Evolutionary conservation across 345 rosid genomes (phyloP).

Genomic region (Acer negundo): DNA sequence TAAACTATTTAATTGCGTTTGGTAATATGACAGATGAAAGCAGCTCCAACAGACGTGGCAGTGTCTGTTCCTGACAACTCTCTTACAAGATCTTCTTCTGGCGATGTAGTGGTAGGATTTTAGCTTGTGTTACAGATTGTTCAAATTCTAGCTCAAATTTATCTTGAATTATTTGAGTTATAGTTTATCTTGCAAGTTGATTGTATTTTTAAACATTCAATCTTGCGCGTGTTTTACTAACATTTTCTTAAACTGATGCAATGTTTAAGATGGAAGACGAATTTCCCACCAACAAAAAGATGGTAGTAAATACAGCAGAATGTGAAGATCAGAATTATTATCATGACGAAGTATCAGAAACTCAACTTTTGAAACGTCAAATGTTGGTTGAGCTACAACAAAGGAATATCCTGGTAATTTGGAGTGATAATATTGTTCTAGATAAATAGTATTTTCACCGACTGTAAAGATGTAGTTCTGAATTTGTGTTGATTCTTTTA

Average conservation of each 20-base stretch:
- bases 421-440: neutral
- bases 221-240: neutral
- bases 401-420: slow-evolving; percentile 56
- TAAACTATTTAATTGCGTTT: slow-evolving; percentile 8
- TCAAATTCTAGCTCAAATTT: neutral
- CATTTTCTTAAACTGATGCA: slow-evolving; percentile 2
- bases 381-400: slow-evolving; percentile 47
- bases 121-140: neutral
- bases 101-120: slow-evolving; percentile 36
- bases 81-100: slow-evolving; percentile 30
- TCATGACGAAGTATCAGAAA: slow-evolving; percentile 29
- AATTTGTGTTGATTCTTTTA: slow-evolving; percentile 28
- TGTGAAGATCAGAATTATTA: slow-evolving; percentile 4
- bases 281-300: slow-evolving; percentile 14
- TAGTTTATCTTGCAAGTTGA: slow-evolving; percentile 1
- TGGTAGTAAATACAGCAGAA: slow-evolving; percentile 30
- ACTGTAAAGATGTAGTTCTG: neutral
- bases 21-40: slow-evolving; percentile 44
- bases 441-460: slow-evolving; percentile 7
- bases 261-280: slow-evolving; percentile 32
- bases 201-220: neutral
- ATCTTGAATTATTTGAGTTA: neutral
- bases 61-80: slow-evolving; percentile 25
- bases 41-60: slow-evolving; percentile 35
- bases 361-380: slow-evolving; percentile 33